These are phyloP conservation scores for Amanita fuliginea DNA, from an alignment of 768 basidiomycete species.

Conservation along the genomic window DNA sequence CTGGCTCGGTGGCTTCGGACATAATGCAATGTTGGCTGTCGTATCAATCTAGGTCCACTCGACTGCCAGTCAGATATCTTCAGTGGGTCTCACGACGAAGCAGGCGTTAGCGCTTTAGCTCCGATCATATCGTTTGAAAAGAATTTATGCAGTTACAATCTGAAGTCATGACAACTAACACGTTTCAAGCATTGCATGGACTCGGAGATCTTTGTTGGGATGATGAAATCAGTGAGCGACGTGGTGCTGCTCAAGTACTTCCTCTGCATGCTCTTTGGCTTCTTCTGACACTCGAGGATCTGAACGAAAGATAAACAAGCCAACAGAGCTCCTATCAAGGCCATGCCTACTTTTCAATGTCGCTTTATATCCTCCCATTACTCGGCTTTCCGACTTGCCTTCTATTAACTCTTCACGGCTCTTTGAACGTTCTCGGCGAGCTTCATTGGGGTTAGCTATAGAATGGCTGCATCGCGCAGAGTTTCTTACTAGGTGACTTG, in stretches of 20 bases:
- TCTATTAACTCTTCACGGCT: background rate
- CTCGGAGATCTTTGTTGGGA: too few species aligned
- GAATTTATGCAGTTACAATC: too few species aligned
- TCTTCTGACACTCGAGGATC: slow-evolving; percentile 12
- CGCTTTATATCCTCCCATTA: slow-evolving; percentile 21
- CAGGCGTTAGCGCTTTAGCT: background rate
- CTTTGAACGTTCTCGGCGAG: background rate
- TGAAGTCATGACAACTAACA: too few species aligned
- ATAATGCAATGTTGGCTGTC: background rate
- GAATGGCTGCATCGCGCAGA: background rate
- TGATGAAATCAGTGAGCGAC: background rate
- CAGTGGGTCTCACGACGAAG: slow-evolving; percentile 1
- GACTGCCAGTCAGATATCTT: background rate
- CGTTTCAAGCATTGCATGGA: too few species aligned
- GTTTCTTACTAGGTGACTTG: background rate
- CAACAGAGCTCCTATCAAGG: background rate
- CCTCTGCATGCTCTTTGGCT: slow-evolving; percentile 11
- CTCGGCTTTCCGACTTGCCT: slow-evolving; percentile 8
- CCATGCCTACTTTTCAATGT: slow-evolving; percentile 16
- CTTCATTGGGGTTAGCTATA: background rate
- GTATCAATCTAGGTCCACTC: background rate
- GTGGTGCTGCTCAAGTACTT: slow-evolving; percentile 10
- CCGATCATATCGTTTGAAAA: too few species aligned
- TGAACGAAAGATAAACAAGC: background rate
- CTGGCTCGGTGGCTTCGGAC: background rate